Evolutionary conservation across 2,329 filamentous ascomycete species (phyloP), one percentile per base, ranked within the genome.

Genomic region (Dactylellina cionopaga): DNA sequence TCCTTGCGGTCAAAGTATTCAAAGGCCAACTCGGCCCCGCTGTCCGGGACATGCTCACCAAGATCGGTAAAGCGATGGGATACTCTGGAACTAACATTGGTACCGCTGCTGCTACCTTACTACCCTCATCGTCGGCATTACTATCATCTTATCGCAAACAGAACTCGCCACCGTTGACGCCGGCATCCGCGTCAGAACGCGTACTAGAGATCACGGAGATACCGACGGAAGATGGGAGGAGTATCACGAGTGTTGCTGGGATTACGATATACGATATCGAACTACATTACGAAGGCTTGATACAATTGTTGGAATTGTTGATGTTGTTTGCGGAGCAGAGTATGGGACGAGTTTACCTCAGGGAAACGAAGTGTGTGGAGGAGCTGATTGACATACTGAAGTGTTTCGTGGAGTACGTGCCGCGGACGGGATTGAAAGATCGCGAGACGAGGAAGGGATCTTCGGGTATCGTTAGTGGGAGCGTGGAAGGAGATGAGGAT

Each of bases 201-300:
- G 44, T 58, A 1, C 24, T 72, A 0, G 68, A 72, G 15, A 65
- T 72, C 17, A 72, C 60, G 5, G 59, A 72, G 59, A 72, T 72
- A 4, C 68, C 68, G 4, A 65, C 59, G 27, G 68, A 72, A 22
- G 68, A 72, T 25, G 68, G 68, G 6, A 43, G 68, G 37, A 59
- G 51, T 25, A 65, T 72, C 46, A 72, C 68, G 2, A 65, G 59
- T 15, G 69, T 74, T 5, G 63, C 62, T 10, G 69, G 63, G 22
- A 74, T 74, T 19, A 66, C 69, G 29, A 66, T 74, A n/a, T 74
- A 74, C 29, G 69, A 74, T 51, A 62, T 74, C 1, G 69, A 74
- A 19, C 46, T 74, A 13, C 60, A 74, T 24, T 68, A 74, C 35
- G 69, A 74, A 55, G 69, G 62, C 7, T 31, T 74, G 25, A 66